Base-by-base conservation (phyloP, 768 basidiomycete species). In the Hypholoma sublateritium region DNA sequence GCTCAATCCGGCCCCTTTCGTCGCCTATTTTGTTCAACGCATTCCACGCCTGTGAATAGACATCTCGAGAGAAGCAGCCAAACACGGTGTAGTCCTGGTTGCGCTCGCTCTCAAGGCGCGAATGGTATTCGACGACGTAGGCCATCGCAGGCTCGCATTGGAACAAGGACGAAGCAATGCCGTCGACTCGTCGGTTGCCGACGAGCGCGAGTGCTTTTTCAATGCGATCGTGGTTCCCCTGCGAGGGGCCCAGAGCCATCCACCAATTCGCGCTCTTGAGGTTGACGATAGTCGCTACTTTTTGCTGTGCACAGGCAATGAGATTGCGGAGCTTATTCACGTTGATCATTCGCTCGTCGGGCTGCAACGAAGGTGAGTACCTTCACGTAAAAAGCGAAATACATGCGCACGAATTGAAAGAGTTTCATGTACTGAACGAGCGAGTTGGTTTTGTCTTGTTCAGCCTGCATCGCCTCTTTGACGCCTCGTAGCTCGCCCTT, bases 51-150 rank as follows among this genome's bases (percentile, higher is more conserved):
- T 44, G 43, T 11, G 22, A 44, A 22, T 44, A 44, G 17, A 44
- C 43, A 4, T 58, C 57, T 8, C 56, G 56, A 6, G 59, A 47
- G 44, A 63, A 58, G 25, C 54, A 52, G 5, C 62, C 62, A 5
- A 54, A 53, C 16, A 55, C 44, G 19, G 56, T 56, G 32, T 39
- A 35, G 12, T 48, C 44, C 17, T 47, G 45, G 14, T 47, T 36
- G n/a, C 39, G 52, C 25, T 55, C 45, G 16, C 53, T 58, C 13
- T 58, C 59, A 7, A 65, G 50, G 45, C 60, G 61, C 3, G 60
- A 61, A 5, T 58, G 57, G 39, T 60, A 65, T 35, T 65, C 63
- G 19, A 62, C 59, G 5, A 51, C 49, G 24, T 62, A 60, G 34
- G 56, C 59, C 56, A 65, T 56, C 1, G 63, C 60, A 13, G 35